Evolutionary conservation across 2,329 filamentous ascomycete species (phyloP), one percentile per base, ranked within the genome.

Genomic region (Didymella segeticola): DNA sequence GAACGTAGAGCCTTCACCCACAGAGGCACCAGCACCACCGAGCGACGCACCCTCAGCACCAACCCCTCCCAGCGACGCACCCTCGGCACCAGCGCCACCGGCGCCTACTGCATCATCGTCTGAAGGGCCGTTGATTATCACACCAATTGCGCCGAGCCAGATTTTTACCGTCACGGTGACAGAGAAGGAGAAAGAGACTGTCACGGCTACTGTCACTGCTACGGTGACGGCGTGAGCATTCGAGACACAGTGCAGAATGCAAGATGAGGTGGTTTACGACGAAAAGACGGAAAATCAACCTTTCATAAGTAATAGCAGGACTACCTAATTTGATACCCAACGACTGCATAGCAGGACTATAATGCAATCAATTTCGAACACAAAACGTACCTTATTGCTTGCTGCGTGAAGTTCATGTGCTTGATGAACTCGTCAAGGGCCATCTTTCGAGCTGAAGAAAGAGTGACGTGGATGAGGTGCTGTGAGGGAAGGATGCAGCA

Each of bases 91-190:
- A 41, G 47, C 45, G 12, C 48, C 49, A 12, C 48, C 49, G 7
- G 50, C 49, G 3, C 48, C 64, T 5, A 47, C 61, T 19, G 25
- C 26, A 4, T 43, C 53, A 10, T 31, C 57, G 10, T 67, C 69
- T 1, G 65, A 67, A 36, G 62, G 63, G 2, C 65, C 64, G 5
- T 33, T 74, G n/a, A 66, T 73, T 26, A 67, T 72, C 11, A 71
- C 67, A 15, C 69, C 68, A 3, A 72, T 74, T 45, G 58, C 67
- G 25, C 62, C 64, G 4, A 67, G 61, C 36, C 69, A 71, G 51
- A 57, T 73, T 0, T 71, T 73, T n/a, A 73, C 70, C 0, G 58
- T 74, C 14, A 74, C 71, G 1, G 67, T 64, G 9, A 72, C 70
- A 12, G 62, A 61, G 30, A 73, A 64, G 10, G 66, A 65, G 51